Percentiles rank a stretch among this genome's conserved stretches.
phyloP scores from a whole-genome alignment of 1,139 yeast genomes.

The Yamadazyma conglobata region DNA sequence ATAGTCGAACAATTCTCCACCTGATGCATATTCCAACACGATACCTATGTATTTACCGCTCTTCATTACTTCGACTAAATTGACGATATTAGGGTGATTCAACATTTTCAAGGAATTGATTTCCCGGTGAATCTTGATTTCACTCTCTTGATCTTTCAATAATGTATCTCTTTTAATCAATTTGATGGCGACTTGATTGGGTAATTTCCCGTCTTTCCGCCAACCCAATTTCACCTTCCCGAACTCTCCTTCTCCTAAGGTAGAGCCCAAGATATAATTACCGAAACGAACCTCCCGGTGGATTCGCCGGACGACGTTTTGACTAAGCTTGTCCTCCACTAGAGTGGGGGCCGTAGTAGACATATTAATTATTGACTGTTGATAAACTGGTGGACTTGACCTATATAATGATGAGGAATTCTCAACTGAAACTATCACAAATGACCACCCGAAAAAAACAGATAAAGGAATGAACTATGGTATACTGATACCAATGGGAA shows the following conservation, averaged over 20 bases:
- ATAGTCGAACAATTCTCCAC: constrained; percentile 95
- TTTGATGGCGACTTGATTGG: constrained; percentile 91
- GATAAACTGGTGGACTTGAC: neutral
- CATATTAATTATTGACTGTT: constrained; percentile 1
- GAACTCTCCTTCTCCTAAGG: constrained; percentile 97
- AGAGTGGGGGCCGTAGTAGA: constrained; percentile 4
- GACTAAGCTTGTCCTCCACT: constrained; percentile 10
- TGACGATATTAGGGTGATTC: constrained; percentile 86
- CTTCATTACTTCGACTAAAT: constrained; percentile 87
- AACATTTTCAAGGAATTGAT: constrained; percentile 83
- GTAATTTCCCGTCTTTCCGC: constrained; percentile 75
- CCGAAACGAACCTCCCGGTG: constrained; percentile 76
- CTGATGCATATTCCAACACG: constrained; percentile 92
- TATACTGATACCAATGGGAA: too few species aligned
- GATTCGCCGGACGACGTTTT: constrained; percentile 11
- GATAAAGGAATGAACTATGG: too few species aligned
- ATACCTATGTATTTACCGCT: constrained; percentile 95
- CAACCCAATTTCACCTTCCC: constrained; percentile 98
- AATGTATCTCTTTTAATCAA: constrained; percentile 83
- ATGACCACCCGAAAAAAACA: neutral
- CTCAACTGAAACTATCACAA: neutral
- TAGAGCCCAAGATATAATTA: constrained; percentile 82
- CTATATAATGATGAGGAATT: neutral
- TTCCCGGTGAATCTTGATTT: constrained; percentile 87
- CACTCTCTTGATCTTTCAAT: constrained; percentile 78